phyloP scores from a whole-genome alignment of 2,329 filamentous ascomycete species.

The Hypoxylon rubiginosum region DNA sequence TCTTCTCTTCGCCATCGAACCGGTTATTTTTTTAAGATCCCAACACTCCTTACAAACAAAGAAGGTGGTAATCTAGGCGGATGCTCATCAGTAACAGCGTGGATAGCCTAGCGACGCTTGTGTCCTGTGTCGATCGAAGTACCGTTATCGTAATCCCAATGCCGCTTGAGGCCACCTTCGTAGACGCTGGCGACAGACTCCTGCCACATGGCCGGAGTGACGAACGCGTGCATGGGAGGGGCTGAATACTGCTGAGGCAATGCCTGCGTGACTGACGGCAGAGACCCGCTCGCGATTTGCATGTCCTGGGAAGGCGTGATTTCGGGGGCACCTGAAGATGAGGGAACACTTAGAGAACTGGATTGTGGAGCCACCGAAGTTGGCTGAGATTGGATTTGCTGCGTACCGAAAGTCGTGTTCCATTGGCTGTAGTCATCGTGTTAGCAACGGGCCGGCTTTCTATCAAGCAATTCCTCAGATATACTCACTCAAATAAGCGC shows the following conservation, averaged over 20 bases:
- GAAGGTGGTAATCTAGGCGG: slow-evolving; percentile 38
- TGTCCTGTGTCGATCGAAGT: slow-evolving; percentile 49
- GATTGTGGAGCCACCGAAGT: slow-evolving; percentile 60
- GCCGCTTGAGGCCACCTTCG: slow-evolving; percentile 73
- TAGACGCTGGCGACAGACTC: slow-evolving; percentile 78
- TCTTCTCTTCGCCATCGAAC: slow-evolving; percentile 8
- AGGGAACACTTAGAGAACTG: slow-evolving; percentile 66
- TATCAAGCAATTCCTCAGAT: slow-evolving; percentile 19
- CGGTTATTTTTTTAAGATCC: slow-evolving; percentile 21
- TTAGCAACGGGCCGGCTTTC: slow-evolving; percentile 27
- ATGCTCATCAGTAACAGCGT: slow-evolving; percentile 23
- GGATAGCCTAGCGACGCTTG: slow-evolving; percentile 49
- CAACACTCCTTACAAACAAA: slow-evolving; percentile 31
- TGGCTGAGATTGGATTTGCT: slow-evolving; percentile 62
- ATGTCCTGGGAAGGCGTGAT: slow-evolving; percentile 67
- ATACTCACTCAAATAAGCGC: slow-evolving; percentile 87
- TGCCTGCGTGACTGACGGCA: slow-evolving; percentile 61
- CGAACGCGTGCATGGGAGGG: slow-evolving; percentile 69
- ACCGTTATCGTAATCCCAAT: slow-evolving; percentile 68
- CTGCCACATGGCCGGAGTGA: slow-evolving; percentile 81
- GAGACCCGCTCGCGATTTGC: slow-evolving; percentile 60
- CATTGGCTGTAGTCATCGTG: slow-evolving; percentile 76
- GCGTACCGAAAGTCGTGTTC: slow-evolving; percentile 92
- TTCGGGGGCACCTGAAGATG: slow-evolving; percentile 68
- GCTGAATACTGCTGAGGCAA: slow-evolving; percentile 66